These are phyloP conservation scores for Prosopis cineraria DNA, from an alignment of 306 rosid species.

Conservation along the genomic window DNA sequence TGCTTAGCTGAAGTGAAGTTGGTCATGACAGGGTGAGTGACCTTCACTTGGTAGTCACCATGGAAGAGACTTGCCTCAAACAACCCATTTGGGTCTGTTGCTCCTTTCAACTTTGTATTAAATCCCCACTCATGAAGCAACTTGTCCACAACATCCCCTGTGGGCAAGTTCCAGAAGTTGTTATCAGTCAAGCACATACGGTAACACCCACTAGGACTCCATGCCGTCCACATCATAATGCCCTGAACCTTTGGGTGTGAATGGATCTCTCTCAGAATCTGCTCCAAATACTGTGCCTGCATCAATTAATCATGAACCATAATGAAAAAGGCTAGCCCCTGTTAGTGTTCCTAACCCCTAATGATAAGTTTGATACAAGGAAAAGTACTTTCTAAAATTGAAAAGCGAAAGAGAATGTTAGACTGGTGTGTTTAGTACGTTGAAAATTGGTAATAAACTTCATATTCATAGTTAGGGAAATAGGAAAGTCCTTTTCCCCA, in stretches of 20 bases:
- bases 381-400: neutral
- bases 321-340: too few species aligned
- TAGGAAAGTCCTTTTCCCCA: neutral
- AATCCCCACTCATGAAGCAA: slow-evolving; percentile 60
- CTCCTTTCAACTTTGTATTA: neutral
- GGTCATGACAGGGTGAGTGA: slow-evolving; percentile 19
- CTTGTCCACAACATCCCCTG: slow-evolving; percentile 74
- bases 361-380: neutral
- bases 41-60: slow-evolving; percentile 32
- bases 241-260: slow-evolving; percentile 73
- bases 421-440: neutral
- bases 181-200: slow-evolving; percentile 61
- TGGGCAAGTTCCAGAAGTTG: slow-evolving; percentile 64
- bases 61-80: slow-evolving; percentile 31
- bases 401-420: neutral
- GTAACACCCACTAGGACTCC: slow-evolving; percentile 57
- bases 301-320: neutral
- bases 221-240: slow-evolving; percentile 62
- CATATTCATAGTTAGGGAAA: too few species aligned
- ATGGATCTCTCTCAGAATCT: slow-evolving; percentile 55
- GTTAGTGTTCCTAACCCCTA: neutral
- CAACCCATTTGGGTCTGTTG: slow-evolving; percentile 34
- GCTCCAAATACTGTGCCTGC: slow-evolving; percentile 59
- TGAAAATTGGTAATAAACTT: too few species aligned
- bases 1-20: neutral